A percentile compares a stretch with the other conserved stretches of the same genome.
Evolutionary conservation across 2,329 filamentous ascomycete genomes (phyloP).

Genomic region (Aureobasidium sp.): DNA sequence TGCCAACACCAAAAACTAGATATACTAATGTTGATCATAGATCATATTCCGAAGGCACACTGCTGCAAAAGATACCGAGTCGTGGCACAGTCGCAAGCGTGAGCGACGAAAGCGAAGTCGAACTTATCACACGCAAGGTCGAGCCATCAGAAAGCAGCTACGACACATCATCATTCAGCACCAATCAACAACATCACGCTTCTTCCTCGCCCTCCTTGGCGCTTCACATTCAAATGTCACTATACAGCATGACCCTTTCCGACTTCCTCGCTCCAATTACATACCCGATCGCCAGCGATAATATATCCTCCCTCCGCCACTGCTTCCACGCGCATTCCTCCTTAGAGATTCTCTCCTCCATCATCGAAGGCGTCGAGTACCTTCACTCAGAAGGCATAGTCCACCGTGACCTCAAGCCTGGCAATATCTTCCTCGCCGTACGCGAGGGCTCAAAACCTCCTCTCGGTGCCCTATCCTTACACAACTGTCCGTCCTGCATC

Average conservation of each 20-base stretch:
- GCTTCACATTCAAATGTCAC: constrained; percentile 62
- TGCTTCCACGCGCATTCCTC: constrained; percentile 57
- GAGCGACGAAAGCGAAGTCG: constrained; percentile 38
- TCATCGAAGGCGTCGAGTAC: constrained; percentile 59
- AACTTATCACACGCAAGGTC: constrained; percentile 40
- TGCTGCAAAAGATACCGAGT: constrained; percentile 24
- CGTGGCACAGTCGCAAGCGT: constrained; percentile 19
- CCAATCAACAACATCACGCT: not conserved
- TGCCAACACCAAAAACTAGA: too few species aligned
- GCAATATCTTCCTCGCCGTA: constrained; percentile 57
- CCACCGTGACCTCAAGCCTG: constrained; percentile 62
- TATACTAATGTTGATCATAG: not conserved
- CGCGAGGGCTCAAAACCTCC: constrained; percentile 23
- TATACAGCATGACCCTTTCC: constrained; percentile 56
- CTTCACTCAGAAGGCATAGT: constrained; percentile 55
- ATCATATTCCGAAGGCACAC: constrained; percentile 6
- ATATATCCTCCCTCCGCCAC: constrained; percentile 38
- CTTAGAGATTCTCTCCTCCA: constrained; percentile 50
- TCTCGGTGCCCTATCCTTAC: constrained; percentile 42
- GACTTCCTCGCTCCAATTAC: constrained; percentile 46
- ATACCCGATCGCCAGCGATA: constrained; percentile 10
- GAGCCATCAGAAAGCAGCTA: constrained; percentile 28
- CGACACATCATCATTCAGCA: constrained; percentile 19
- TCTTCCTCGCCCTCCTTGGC: constrained; percentile 32
- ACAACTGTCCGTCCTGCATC: constrained; percentile 32